phyloP scores from a whole-genome alignment of 768 basidiomycete species.

The Suillus placidus region DNA sequence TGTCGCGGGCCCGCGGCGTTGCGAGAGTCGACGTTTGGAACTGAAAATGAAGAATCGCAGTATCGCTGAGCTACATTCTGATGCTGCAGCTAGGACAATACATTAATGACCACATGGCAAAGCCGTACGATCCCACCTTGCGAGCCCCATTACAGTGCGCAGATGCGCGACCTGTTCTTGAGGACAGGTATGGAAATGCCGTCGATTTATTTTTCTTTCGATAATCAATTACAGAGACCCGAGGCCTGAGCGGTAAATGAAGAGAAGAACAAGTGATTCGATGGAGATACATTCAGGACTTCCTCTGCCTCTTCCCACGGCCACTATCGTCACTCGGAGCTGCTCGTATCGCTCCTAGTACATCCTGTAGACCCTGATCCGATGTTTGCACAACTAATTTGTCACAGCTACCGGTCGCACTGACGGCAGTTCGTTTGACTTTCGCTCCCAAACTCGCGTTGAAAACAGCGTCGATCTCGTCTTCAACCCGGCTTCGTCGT shows the following conservation, averaged over 20 bases:
- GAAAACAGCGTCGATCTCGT: conserved; percentile 82
- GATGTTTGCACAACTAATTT: not conserved
- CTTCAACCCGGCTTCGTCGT: conserved; percentile 46
- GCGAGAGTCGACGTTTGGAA: not conserved
- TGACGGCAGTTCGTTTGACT: conserved; percentile 56
- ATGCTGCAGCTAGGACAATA: not conserved
- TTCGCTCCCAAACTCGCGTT: conserved; percentile 57
- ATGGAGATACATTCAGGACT: conserved; percentile 12
- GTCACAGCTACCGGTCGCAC: conserved; percentile 8
- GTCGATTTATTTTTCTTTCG: not conserved
- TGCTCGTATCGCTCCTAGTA: conserved; percentile 61
- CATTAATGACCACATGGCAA: not conserved
- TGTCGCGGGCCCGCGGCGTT: not conserved
- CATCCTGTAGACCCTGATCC: conserved; percentile 47
- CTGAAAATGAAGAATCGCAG: not conserved
- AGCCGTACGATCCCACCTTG: not conserved
- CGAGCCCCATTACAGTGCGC: not conserved
- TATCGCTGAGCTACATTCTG: not conserved
- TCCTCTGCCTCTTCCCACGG: conserved; percentile 35
- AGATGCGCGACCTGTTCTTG: not conserved
- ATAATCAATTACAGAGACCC: not conserved
- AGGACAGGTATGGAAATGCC: not conserved
- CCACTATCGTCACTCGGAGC: conserved; percentile 53
- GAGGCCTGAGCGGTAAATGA: too few relatives aligned
- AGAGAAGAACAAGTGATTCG: not conserved